Evolutionary conservation across 164 flowering plant species (phyloP).

Genomic region (Brasenia schreberi): DNA sequence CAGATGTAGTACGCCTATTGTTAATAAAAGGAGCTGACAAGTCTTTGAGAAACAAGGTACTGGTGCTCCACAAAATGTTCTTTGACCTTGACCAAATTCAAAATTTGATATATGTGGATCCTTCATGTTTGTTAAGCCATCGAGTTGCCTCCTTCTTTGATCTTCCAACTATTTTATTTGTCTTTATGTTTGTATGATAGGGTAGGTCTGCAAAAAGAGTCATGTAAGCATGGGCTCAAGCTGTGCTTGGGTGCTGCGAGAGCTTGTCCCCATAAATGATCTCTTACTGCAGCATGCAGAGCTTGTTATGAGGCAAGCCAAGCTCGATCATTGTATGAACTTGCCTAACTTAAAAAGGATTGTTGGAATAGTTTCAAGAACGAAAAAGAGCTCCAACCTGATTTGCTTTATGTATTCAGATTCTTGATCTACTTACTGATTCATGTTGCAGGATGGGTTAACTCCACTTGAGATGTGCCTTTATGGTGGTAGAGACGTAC

Average conservation of each 20-base stretch:
- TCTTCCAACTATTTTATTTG: background rate
- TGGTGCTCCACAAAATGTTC: background rate
- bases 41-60: constrained; percentile 59
- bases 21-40: constrained; percentile 86
- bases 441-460: constrained; percentile 22
- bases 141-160: background rate
- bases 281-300: too few relatives aligned
- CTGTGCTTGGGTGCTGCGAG: too few relatives aligned
- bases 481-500: constrained; percentile 46
- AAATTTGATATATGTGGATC: background rate
- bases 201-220: too few relatives aligned
- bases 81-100: background rate
- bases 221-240: too few relatives aligned
- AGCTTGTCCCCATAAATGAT: too few relatives aligned
- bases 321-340: too few relatives aligned
- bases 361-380: too few relatives aligned
- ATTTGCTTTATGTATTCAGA: too few relatives aligned
- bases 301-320: too few relatives aligned
- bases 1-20: constrained; percentile 72
- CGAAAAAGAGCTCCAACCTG: too few relatives aligned
- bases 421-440: too few relatives aligned
- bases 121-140: background rate
- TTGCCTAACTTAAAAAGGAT: too few relatives aligned
- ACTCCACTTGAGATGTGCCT: constrained; percentile 83
- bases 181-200: background rate